These are phyloP conservation scores for Achlya hypogyna DNA, from an alignment of 352 stramenopile species.

Conservation along the genomic window DNA sequence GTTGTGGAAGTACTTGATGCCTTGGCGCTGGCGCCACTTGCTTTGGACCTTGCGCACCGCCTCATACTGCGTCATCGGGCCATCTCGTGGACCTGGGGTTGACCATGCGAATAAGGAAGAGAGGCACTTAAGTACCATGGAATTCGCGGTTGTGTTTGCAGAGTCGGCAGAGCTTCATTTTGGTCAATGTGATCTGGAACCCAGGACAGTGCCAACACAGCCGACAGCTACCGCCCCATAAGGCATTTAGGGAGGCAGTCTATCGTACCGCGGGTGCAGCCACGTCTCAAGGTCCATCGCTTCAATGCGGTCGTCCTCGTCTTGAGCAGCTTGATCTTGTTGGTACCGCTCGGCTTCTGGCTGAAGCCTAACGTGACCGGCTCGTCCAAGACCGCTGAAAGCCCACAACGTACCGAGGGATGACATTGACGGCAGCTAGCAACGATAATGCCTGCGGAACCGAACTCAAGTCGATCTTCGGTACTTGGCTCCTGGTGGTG, in stretches of 20 bases:
- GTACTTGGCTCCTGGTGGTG: conserved; percentile 34
- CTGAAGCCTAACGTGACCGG: conserved; percentile 39
- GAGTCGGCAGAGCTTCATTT: conserved; percentile 56
- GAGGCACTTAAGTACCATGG: conserved; percentile 26
- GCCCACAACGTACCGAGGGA: neutral
- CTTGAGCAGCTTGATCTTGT: conserved; percentile 28
- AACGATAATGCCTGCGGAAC: conserved; percentile 29
- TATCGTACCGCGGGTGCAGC: conserved; percentile 37
- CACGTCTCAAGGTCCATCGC: conserved; percentile 54
- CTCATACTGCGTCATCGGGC: conserved; percentile 53
- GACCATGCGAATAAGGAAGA: no score
- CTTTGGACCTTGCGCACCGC: conserved; percentile 68
- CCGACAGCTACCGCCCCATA: conserved; percentile 28
- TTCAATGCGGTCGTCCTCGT: conserved; percentile 40
- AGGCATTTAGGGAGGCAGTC: neutral
- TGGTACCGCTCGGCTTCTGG: conserved; percentile 33
- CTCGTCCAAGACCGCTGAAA: neutral
- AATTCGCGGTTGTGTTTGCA: conserved; percentile 66
- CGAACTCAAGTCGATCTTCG: conserved; percentile 36
- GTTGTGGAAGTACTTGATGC: conserved; percentile 38
- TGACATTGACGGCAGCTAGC: conserved; percentile 27
- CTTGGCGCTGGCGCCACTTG: conserved; percentile 43
- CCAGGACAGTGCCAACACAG: conserved; percentile 69
- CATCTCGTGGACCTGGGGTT: conserved; percentile 25
- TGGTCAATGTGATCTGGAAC: conserved; percentile 55